Evolutionary conservation across 2,329 filamentous ascomycete species (phyloP), one percentile per base, ranked within the genome.

Genomic region (Pseudocercospora macadamiae): DNA sequence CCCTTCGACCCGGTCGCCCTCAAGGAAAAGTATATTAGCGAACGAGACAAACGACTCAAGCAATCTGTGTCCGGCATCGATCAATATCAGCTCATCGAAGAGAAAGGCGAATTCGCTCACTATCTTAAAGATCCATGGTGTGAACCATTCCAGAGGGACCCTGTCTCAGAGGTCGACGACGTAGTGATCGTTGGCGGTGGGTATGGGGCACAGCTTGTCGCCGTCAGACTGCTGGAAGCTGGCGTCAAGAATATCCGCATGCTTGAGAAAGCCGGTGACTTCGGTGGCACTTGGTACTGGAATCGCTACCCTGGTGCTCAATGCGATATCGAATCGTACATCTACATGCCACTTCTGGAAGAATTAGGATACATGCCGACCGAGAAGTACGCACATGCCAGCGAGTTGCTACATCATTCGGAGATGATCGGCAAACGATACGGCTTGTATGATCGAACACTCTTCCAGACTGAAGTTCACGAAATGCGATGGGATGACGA

Each of bases 321-420:
- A 37, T 77, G 79, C 51, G 79, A 82, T 55, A 78, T 77, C 0
- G 77, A 81, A 64, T 75, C 74, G 1, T 74, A 77, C n/a, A 76
- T 76, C 0, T 82, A 83, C 63, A 70, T 69, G 49, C 77, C 79
- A 48, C 75, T 74, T 9, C 77, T 79, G 60, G 76, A 76, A 18
- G 59, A 78, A 3, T 68, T 79, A 12, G 71, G 77, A 36, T 80
- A 77, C 73, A 64, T 74, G 55, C 79, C 75, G 49, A 71, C 70
- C 4, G 73, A 74, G 34, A 71, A 73, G 28, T 73, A 71, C 42
- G 68, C 71, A 9, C 60, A 63, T 8, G 69, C 70, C 21, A 64
- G 64, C 21, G 82, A 85, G 66, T 82, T 83, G 30, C 60, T 66
- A 28, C 51, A 63, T 26, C 64, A 66, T 26, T 61, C 64, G 1